Evolutionary conservation across 2,329 filamentous ascomycete species (phyloP).

Genomic region (Colletotrichum abscissum): DNA sequence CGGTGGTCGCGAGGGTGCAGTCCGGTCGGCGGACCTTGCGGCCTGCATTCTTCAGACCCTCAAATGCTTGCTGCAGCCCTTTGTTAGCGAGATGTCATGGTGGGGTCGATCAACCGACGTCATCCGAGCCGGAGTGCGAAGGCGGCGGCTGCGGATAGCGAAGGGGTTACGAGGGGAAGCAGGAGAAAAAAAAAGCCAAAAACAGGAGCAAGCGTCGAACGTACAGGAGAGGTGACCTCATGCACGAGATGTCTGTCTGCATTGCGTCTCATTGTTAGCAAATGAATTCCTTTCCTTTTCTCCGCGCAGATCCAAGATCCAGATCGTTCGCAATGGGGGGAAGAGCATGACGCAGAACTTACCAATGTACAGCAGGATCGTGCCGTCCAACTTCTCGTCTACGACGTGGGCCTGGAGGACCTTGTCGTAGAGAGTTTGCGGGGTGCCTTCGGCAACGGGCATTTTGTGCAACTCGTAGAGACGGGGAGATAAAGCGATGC

Average conservation of each 20-base stretch:
- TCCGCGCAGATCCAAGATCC: background rate
- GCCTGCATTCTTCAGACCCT: conserved; percentile 90
- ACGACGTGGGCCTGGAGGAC: conserved; percentile 95
- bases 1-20: conserved; percentile 95
- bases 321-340: too few relatives aligned
- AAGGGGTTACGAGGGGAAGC: background rate
- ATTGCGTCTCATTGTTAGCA: background rate
- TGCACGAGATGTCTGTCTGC: conserved; percentile 94
- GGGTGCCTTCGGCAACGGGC: conserved; percentile 78
- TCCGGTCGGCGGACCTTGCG: conserved; percentile 92
- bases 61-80: conserved; percentile 85
- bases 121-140: conserved; percentile 7
- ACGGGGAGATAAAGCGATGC: background rate
- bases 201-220: conserved; percentile 6
- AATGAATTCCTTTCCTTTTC: background rate
- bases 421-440: conserved; percentile 96
- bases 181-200: background rate
- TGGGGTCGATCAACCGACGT: conserved; percentile 30
- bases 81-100: conserved; percentile 35
- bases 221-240: conserved; percentile 95
- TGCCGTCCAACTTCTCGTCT: conserved; percentile 94
- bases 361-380: conserved; percentile 93
- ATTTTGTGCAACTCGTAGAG: conserved; percentile 61
- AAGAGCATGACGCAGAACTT: conserved; percentile 47
- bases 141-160: background rate